These are phyloP conservation scores for Mucor sp. DNA, from an alignment of 371 early-diverging fungal genomes.

Conservation along the genomic window DNA sequence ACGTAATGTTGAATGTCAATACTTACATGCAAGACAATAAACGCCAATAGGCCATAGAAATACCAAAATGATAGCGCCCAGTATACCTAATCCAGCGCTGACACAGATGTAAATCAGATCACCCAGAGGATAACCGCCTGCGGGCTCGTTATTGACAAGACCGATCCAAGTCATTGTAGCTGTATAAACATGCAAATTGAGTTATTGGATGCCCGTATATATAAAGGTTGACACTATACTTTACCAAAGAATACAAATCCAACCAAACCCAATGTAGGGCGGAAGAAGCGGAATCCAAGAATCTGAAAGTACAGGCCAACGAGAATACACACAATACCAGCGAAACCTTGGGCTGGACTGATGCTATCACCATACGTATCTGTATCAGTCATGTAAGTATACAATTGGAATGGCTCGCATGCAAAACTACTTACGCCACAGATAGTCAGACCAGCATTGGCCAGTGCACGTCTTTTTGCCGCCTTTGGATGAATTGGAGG, in stretches of 20 bases:
- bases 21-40: slow-evolving; percentile 18
- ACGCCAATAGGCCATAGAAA: slow-evolving; percentile 33
- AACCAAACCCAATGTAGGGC: slow-evolving; percentile 42
- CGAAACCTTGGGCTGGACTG: slow-evolving; percentile 42
- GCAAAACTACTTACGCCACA: slow-evolving; percentile 38
- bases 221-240: background rate
- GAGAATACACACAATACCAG: slow-evolving; percentile 40
- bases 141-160: slow-evolving; percentile 51
- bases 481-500: background rate
- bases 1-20: background rate
- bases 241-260: slow-evolving; percentile 57
- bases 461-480: slow-evolving; percentile 19
- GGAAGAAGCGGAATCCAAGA: slow-evolving; percentile 47
- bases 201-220: background rate
- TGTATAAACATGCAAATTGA: slow-evolving; percentile 9
- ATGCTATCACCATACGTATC: slow-evolving; percentile 51
- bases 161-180: slow-evolving; percentile 55
- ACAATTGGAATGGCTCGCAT: background rate
- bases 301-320: slow-evolving; percentile 44
- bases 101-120: slow-evolving; percentile 48
- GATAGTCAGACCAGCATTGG: slow-evolving; percentile 45
- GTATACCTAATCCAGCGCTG: slow-evolving; percentile 43
- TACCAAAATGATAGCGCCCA: slow-evolving; percentile 37
- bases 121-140: slow-evolving; percentile 39
- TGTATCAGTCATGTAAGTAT: slow-evolving; percentile 10